Evolutionary conservation across 495 filamentous ascomycete species (phyloP), one percentile per base, ranked within the genome.

Genomic region (Xylaria curta): DNA sequence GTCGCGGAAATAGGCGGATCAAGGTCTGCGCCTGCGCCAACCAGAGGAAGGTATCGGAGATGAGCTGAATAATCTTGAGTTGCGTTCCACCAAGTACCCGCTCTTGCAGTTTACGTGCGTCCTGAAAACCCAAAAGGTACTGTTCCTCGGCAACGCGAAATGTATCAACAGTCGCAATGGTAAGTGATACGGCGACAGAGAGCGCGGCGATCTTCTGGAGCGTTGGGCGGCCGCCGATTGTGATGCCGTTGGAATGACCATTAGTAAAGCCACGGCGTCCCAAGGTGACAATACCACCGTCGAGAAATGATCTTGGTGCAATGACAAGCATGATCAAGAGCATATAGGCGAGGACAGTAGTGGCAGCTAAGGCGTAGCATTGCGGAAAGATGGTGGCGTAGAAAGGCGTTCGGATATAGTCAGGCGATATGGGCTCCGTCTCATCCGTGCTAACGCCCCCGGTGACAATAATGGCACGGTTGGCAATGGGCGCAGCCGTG

Each of bases 21-120:
- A 99, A 83, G 0, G 96, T 99, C 79, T 99, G 96, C 0, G 97
- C 95, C 81, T 99, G 96, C 1, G 96, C 96, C 66, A 98, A 89
- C 96, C 96, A 99, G 13, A 99, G 87, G 76, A 97, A 98, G 0
- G 95, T 93, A 78, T 97, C 94, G 4, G 94, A 97, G 63, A 99
- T 92, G 70, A 98, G 89, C 71, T 94, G 91, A 63, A 97, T 94
- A 68, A 97, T 86, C 69, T 93, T 92, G 71, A 98, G 89, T 77
- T 97, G 93, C 71, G 89, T 87, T 19, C 95, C 92, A 63, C 90
- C 90, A 58, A 94, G 88, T 4, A 99, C 96, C 66, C 89, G 84
- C 36, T 88, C 79, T 40, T 94, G 91, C 47, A 99, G 81, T 31
- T 84, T 85, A 47, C 85, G 82, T 3, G 94, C 95, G 80, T 97